Conservation (phyloP, 163 green algal genomes). For the Coccomyxa subellipsoidea region DNA sequence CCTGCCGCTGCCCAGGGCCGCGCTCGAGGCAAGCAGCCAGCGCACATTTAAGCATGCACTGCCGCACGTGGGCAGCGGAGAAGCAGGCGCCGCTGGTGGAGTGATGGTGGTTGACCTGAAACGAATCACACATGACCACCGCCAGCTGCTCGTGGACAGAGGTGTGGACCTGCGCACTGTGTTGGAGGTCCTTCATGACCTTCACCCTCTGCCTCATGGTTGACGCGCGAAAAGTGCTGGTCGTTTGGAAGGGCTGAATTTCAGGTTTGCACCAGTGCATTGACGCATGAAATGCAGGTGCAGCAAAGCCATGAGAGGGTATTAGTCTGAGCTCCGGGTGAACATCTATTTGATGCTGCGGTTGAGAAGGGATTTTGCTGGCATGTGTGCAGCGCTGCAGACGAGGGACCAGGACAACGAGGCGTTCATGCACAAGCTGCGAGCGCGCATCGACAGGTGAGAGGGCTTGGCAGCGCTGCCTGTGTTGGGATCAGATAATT, state of each 20-base stretch:
- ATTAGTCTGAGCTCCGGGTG: background rate
- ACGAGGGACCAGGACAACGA: slow-evolving; percentile 23
- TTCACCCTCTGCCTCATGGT: background rate
- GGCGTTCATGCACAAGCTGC: background rate
- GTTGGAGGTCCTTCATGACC: background rate
- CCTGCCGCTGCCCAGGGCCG: background rate
- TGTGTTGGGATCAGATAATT: background rate
- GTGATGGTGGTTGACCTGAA: background rate
- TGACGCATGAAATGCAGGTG: no score
- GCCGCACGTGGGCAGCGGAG: background rate
- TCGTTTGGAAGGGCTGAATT: background rate
- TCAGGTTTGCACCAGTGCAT: background rate
- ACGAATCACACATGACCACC: background rate
- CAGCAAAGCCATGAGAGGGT: background rate
- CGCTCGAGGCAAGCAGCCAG: background rate
- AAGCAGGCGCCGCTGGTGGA: no score
- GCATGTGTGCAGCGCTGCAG: slow-evolving; percentile 3
- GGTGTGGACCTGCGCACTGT: background rate
- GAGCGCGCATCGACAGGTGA: slow-evolving; percentile 12
- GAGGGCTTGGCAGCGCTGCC: background rate
- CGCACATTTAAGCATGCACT: background rate
- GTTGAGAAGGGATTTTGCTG: background rate
- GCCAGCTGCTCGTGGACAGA: background rate
- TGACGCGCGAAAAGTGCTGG: background rate
- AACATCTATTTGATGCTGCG: background rate